Conservation (phyloP, 2,329 filamentous ascomycete genomes). For the Pseudocercospora eumusae region DNA sequence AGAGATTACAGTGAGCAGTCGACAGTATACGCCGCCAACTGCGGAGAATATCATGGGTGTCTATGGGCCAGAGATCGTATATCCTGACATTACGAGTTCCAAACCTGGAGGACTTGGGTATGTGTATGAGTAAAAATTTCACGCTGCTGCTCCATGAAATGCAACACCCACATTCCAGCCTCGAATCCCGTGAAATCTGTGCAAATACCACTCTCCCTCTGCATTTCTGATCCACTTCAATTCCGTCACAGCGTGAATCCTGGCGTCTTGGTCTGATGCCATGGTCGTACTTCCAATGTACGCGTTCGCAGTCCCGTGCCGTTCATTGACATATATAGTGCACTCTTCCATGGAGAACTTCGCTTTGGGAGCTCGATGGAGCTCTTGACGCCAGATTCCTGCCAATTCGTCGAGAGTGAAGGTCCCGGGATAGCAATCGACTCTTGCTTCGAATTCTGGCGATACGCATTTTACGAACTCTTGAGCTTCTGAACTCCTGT, state of each 20-base stretch:
- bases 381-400: background rate
- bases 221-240: too few species aligned
- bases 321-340: background rate
- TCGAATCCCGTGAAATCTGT: too few species aligned
- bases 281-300: background rate
- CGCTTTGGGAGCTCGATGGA: background rate
- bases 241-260: too few species aligned
- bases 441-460: background rate
- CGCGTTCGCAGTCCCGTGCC: background rate
- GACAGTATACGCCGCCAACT: background rate
- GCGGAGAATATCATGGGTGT: slow-evolving; percentile 1
- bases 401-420: background rate
- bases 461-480: background rate
- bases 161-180: too few species aligned
- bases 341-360: background rate
- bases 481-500: background rate
- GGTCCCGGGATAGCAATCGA: background rate
- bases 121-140: too few species aligned
- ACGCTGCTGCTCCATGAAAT: too few species aligned
- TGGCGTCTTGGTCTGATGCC: too few species aligned
- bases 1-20: background rate
- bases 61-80: background rate
- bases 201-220: too few species aligned
- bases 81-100: background rate
- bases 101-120: background rate